Percentiles rank a stretch among this genome's conserved stretches.
phyloP scores from a whole-genome alignment of 2,329 filamentous ascomycete species.

The Penicillium expansum region DNA sequence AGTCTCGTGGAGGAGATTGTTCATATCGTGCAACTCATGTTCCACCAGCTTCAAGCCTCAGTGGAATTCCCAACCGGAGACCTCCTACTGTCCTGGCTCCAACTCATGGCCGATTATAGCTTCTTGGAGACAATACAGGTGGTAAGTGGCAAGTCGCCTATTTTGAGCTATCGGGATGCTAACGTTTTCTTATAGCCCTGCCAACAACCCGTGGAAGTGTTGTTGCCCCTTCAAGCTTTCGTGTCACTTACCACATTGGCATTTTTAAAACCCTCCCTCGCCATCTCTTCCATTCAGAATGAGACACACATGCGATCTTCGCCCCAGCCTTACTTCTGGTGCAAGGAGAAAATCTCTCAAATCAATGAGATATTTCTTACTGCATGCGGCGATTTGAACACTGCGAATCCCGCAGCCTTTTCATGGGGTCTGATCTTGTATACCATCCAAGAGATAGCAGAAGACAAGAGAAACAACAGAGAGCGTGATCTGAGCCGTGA shows the following conservation, averaged over 20 bases:
- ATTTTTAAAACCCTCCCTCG: constrained; percentile 66
- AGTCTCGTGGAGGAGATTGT: constrained; percentile 67
- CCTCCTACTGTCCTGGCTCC: constrained; percentile 69
- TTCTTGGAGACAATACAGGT: constrained; percentile 67
- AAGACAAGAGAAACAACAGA: not conserved
- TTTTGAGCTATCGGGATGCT: constrained; percentile 7
- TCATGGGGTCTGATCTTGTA: constrained; percentile 78
- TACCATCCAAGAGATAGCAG: constrained; percentile 62
- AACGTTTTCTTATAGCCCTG: constrained; percentile 34
- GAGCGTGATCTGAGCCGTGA: constrained; percentile 35
- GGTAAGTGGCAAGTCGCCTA: constrained; percentile 43
- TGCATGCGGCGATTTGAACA: constrained; percentile 55
- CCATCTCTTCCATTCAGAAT: constrained; percentile 53
- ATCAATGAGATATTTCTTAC: constrained; percentile 69
- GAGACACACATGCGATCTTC: constrained; percentile 23
- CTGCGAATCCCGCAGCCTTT: constrained; percentile 71
- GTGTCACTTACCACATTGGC: constrained; percentile 68
- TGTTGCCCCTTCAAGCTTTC: constrained; percentile 65
- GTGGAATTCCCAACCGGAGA: constrained; percentile 57
- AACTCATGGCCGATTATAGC: constrained; percentile 63
- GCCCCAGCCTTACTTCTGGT: constrained; percentile 61
- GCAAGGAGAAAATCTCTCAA: constrained; percentile 65
- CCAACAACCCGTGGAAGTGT: constrained; percentile 37
- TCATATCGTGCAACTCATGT: constrained; percentile 70
- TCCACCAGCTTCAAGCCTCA: constrained; percentile 64